Conservation (phyloP, 2,329 filamentous ascomycete species). For the Sarocladium oryzae region DNA sequence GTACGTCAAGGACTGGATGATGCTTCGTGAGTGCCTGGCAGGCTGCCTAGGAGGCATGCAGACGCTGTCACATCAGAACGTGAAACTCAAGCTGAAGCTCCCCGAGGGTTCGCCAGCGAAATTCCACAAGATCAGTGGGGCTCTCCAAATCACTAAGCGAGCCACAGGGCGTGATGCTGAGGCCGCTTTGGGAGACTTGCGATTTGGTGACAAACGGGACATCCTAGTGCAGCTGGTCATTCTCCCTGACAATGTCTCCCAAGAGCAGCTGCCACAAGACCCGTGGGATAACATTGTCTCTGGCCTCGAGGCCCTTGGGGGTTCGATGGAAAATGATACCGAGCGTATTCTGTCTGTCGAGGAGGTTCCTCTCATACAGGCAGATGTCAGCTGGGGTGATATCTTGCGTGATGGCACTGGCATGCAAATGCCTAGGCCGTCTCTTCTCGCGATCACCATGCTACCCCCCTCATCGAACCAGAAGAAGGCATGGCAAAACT, state of each 20-base stretch:
- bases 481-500: conserved; percentile 58
- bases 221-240: conserved; percentile 93
- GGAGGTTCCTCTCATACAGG: conserved; percentile 90
- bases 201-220: conserved; percentile 92
- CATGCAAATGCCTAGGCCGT: conserved; percentile 81
- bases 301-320: conserved; percentile 85
- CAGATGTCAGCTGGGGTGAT: conserved; percentile 88
- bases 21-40: conserved; percentile 92
- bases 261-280: conserved; percentile 84
- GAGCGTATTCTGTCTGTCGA: conserved; percentile 80
- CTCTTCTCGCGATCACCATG: conserved; percentile 92
- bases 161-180: conserved; percentile 93
- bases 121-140: conserved; percentile 97
- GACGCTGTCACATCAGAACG: conserved; percentile 95
- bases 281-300: conserved; percentile 97
- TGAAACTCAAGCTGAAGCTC: conserved; percentile 87
- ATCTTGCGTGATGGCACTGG: conserved; percentile 83
- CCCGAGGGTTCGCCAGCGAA: conserved; percentile 96
- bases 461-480: conserved; percentile 61
- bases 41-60: conserved; percentile 90
- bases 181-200: conserved; percentile 81
- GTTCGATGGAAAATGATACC: conserved; percentile 79
- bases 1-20: conserved; percentile 99
- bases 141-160: conserved; percentile 91
- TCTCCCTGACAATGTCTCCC: conserved; percentile 72